Conservation (phyloP, 2,329 filamentous ascomycete species). For the Pyricularia sp. region DNA sequence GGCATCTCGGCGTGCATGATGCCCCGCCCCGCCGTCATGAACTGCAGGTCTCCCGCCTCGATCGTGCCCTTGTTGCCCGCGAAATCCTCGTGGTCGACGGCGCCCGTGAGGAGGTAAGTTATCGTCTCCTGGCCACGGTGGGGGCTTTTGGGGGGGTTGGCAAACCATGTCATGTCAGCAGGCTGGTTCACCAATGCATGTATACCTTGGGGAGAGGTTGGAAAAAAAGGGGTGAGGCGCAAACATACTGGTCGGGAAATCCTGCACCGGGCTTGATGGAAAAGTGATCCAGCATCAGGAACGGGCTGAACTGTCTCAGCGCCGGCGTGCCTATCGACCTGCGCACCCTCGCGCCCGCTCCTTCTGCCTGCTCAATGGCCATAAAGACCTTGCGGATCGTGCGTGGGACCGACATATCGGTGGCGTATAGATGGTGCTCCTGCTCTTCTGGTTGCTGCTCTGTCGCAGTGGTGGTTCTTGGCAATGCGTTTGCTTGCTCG, state of each 20-base stretch:
- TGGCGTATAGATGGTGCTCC: constrained; percentile 19
- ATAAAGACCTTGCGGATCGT: constrained; percentile 76
- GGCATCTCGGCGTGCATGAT: constrained; percentile 98
- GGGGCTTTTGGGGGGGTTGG: constrained; percentile 22
- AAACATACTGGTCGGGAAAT: constrained; percentile 68
- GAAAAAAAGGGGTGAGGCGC: background rate
- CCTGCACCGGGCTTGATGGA: constrained; percentile 69
- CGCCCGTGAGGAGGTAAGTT: constrained; percentile 80
- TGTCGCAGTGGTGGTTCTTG: background rate
- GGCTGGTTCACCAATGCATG: constrained; percentile 2
- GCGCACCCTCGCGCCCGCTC: constrained; percentile 77
- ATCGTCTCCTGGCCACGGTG: constrained; percentile 77
- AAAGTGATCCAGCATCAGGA: constrained; percentile 96
- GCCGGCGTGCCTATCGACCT: constrained; percentile 78
- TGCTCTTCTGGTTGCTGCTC: background rate
- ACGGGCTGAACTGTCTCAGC: constrained; percentile 80
- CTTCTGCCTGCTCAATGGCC: constrained; percentile 79
- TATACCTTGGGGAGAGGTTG: background rate
- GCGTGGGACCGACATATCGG: constrained; percentile 59
- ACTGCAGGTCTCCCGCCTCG: constrained; percentile 81
- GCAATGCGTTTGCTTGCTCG: background rate
- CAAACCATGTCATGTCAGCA: background rate
- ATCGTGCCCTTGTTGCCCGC: constrained; percentile 79
- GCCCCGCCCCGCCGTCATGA: constrained; percentile 90
- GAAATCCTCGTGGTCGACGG: constrained; percentile 88